A percentile compares a stretch with the other conserved stretches of the same genome.
Conservation (phyloP, 176 grass and related monocot genomes). For the Juncus inflexus region DNA sequence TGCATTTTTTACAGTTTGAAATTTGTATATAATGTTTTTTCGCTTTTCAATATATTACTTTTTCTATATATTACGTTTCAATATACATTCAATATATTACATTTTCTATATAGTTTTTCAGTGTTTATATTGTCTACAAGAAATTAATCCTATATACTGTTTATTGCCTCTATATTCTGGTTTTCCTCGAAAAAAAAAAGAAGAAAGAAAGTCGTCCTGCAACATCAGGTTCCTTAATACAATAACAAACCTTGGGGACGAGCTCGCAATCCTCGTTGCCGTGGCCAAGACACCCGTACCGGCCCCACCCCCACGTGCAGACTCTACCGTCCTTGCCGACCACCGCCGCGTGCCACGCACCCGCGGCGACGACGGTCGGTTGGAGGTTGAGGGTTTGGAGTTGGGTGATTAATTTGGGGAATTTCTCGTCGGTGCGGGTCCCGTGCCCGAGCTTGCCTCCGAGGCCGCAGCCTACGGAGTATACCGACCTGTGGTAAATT, state of each 20-base stretch:
- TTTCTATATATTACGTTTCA: no score
- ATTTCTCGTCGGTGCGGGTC: conserved; percentile 73
- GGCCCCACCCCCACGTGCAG: conserved; percentile 96
- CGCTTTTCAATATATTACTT: no score
- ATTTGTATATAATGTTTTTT: no score
- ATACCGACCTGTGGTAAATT: conserved; percentile 61
- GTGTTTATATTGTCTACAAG: no score
- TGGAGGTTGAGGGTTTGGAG: conserved; percentile 72
- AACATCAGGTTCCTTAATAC: no score
- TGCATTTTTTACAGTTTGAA: no score
- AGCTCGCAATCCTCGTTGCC: conserved; percentile 87
- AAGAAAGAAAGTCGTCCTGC: no score
- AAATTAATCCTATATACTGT: no score
- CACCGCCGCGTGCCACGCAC: conserved; percentile 89
- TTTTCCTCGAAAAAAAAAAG: no score
- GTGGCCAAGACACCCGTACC: conserved; percentile 95
- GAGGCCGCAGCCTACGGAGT: conserved; percentile 89
- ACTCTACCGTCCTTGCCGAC: conserved; percentile 78
- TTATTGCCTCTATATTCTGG: no score
- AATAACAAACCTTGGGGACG: conserved; percentile 40
- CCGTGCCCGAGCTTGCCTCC: conserved; percentile 91
- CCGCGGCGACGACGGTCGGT: conserved; percentile 73
- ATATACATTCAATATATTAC: no score
- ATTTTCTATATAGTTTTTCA: no score
- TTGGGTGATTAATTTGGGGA: conserved; percentile 74